Evolutionary conservation across 495 filamentous ascomycete species (phyloP).

Genomic region (Echria macrotheca): DNA sequence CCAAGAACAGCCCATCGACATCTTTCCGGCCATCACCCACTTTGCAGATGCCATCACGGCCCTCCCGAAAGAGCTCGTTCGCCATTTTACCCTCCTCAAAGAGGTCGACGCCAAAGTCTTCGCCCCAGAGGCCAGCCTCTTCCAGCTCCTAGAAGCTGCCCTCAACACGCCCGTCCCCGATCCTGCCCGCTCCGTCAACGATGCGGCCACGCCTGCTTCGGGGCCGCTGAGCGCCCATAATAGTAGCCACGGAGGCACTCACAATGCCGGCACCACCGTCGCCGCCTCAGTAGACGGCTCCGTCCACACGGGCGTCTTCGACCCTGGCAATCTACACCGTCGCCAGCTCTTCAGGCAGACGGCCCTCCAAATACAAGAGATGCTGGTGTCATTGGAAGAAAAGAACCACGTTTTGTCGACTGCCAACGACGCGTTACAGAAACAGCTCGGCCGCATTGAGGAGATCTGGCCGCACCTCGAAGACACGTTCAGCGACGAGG

Average conservation of each 20-base stretch:
- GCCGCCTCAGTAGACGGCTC: constrained; percentile 35
- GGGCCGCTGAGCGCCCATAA: constrained; percentile 41
- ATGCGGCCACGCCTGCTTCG: constrained; percentile 37
- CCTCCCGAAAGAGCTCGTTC: constrained; percentile 86
- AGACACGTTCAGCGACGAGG: constrained; percentile 86
- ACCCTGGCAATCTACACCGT: constrained; percentile 50
- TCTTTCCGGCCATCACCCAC: constrained; percentile 90
- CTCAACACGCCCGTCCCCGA: constrained; percentile 53
- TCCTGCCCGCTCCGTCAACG: constrained; percentile 32
- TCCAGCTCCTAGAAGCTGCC: constrained; percentile 61
- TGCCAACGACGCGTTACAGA: constrained; percentile 80
- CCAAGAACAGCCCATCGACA: constrained; percentile 48
- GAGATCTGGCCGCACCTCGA: constrained; percentile 78
- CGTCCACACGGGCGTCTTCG: constrained; percentile 34
- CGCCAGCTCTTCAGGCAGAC: constrained; percentile 61
- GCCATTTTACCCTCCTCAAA: constrained; percentile 90
- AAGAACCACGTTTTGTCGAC: constrained; percentile 94
- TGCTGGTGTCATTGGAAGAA: constrained; percentile 84
- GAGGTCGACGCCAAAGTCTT: constrained; percentile 96
- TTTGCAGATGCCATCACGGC: constrained; percentile 92
- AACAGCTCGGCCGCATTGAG: constrained; percentile 78
- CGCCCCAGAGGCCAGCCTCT: constrained; percentile 64
- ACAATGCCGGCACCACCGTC: constrained; percentile 22
- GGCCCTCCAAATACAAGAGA: constrained; percentile 57
- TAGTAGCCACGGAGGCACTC: constrained; percentile 33